phyloP scores from a whole-genome alignment of 129 eudicot genomes.

The Lactuca saligna region DNA sequence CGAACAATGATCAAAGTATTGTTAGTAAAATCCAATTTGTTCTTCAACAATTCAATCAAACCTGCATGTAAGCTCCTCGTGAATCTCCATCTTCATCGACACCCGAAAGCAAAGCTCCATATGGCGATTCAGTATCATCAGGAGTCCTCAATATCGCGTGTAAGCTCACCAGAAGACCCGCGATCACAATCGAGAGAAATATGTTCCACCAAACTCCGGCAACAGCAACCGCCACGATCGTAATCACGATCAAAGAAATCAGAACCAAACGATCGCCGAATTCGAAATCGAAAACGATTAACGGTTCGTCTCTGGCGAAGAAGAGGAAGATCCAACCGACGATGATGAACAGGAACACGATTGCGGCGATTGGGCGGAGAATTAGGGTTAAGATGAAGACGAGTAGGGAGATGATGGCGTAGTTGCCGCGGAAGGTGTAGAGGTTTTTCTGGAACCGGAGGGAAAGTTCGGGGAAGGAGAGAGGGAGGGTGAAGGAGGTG shows the following conservation, averaged over 20 bases:
- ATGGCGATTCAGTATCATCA: slow-evolving; percentile 49
- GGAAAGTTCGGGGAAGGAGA: slow-evolving; percentile 55
- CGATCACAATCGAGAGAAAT: slow-evolving; percentile 31
- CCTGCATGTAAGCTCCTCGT: slow-evolving; percentile 44
- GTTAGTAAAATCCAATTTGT: slow-evolving; percentile 7
- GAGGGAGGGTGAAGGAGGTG: slow-evolving; percentile 58
- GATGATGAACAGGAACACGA: slow-evolving; percentile 46
- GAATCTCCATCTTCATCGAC: slow-evolving; percentile 51
- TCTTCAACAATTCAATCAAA: slow-evolving; percentile 35
- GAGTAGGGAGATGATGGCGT: slow-evolving; percentile 44
- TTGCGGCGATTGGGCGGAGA: slow-evolving; percentile 50
- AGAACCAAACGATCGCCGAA: slow-evolving; percentile 52
- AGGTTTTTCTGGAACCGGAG: slow-evolving; percentile 57
- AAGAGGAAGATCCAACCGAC: slow-evolving; percentile 49
- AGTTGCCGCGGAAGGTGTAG: slow-evolving; percentile 59
- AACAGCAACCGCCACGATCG: slow-evolving; percentile 45
- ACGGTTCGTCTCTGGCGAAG: slow-evolving; percentile 47
- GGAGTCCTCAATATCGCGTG: slow-evolving; percentile 63
- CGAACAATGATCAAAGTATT: slow-evolving; percentile 10
- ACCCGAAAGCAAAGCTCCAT: slow-evolving; percentile 61
- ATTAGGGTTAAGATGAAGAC: slow-evolving; percentile 55
- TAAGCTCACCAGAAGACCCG: slow-evolving; percentile 32
- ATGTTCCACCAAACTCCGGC: slow-evolving; percentile 57
- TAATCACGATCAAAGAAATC: slow-evolving; percentile 34
- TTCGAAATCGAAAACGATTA: slow-evolving; percentile 37